Evolutionary conservation across 176 grass and related monocot species (phyloP), one percentile per base, ranked within the genome.

Genomic region (Lolium rigidum): DNA sequence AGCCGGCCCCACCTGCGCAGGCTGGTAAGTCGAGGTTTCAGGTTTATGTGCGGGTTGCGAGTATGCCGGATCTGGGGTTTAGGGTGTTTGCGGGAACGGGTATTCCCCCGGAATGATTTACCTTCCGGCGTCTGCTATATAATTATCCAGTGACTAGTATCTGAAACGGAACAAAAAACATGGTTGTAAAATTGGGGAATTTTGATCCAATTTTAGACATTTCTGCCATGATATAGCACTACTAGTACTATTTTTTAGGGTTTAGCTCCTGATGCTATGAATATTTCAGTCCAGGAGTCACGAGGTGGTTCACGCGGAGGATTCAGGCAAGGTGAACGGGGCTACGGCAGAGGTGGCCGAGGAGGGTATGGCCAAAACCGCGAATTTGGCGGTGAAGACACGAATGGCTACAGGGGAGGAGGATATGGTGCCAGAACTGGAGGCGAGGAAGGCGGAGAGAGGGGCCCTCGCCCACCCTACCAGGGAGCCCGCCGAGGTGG

Each of bases 1-100:
- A 95, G 89, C 91, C 91, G 14, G 46, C 78, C 26, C 91, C 95
- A 17, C 95, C 93, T 6, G 65, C 87, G 24, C 93, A 98, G 85
- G 80, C 89, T 75, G 95, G 95, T 98, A 59, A 90, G 88, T 88
- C 76, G 6, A 14, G 10, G 11, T 74, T 46, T n/a, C 5, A 4
- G 2, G 9, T 63, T 15, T 61, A 6, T 4, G 44, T 26, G 28
- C 41, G 15, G 44, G 12, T 46, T 9, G 41, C 58, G 41, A 44
- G 8, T 9, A 24, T 70, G 54, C 72, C 50, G 70, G 86, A 91
- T 91, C 89, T 91, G 52, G 85, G 82, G 82, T 52, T 85, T 88
- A 80, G 4, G 41, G 51, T 58, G 12, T 12, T n/a, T 46, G 74
- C 1, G 56, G 3, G 22, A 37, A 21, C 15, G 25, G 39, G 18